phyloP scores from a whole-genome alignment of 306 rosid species.

The Acacia acuminata region DNA sequence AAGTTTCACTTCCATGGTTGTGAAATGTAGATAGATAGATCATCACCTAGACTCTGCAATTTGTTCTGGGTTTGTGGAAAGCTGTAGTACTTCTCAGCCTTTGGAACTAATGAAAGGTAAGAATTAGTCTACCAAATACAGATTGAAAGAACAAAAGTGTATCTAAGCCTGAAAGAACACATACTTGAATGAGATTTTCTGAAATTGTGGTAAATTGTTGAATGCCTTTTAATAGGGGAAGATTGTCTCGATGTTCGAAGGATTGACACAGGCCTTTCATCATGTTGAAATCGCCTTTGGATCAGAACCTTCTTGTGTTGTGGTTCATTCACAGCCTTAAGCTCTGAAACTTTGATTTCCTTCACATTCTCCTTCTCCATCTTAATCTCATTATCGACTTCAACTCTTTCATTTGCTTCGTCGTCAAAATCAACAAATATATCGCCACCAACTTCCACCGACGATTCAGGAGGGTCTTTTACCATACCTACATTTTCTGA shows the following conservation, averaged over 20 bases:
- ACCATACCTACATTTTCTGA: conserved; percentile 22
- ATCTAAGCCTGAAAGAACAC: conserved; percentile 28
- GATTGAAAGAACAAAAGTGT: not conserved
- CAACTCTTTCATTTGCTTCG: conserved; percentile 29
- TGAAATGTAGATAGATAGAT: conserved; percentile 33
- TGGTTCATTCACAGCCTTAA: conserved; percentile 27
- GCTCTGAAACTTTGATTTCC: not conserved
- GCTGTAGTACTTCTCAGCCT: conserved; percentile 37
- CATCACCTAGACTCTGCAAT: conserved; percentile 77
- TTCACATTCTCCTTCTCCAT: conserved; percentile 36
- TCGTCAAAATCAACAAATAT: conserved; percentile 30
- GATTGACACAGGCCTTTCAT: conserved; percentile 32
- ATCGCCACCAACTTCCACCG: conserved; percentile 26
- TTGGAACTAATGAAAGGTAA: conserved; percentile 34
- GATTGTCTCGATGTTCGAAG: conserved; percentile 42
- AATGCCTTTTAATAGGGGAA: conserved; percentile 46
- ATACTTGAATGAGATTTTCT: conserved; percentile 48
- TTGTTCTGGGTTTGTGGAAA: conserved; percentile 61
- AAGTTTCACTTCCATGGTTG: not conserved
- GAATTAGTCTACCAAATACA: conserved; percentile 15
- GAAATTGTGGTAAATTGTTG: conserved; percentile 36
- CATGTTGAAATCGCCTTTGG: conserved; percentile 33
- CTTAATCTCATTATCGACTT: conserved; percentile 21
- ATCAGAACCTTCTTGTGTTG: conserved; percentile 31
- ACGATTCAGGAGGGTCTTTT: conserved; percentile 32